Conservation (phyloP, 371 early-diverging fungal species). For the Syncephalastrum monosporum region DNA sequence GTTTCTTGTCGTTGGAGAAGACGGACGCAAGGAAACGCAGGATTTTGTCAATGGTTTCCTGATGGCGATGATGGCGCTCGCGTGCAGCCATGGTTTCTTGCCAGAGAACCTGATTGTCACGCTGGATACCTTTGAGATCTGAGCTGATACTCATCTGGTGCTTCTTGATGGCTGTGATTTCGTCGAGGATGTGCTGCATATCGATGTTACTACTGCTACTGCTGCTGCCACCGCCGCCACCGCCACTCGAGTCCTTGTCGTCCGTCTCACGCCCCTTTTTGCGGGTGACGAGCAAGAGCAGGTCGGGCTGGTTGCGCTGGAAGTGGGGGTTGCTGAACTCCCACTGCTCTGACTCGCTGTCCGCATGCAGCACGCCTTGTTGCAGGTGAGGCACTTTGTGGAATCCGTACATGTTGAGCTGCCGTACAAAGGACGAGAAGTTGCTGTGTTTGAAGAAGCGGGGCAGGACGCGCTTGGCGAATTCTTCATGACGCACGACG, state of each 20-base stretch:
- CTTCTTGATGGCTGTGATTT: conserved; percentile 85
- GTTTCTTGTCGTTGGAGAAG: conserved; percentile 65
- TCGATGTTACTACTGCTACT: conserved; percentile 32
- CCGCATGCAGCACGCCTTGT: conserved; percentile 69
- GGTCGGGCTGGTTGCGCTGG: conserved; percentile 55
- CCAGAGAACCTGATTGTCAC: conserved; percentile 90
- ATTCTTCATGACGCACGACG: conserved; percentile 70
- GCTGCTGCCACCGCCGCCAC: too few relatives aligned
- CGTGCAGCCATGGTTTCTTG: conserved; percentile 73
- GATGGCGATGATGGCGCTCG: conserved; percentile 81
- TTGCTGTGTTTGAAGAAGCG: conserved; percentile 93
- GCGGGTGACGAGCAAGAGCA: conserved; percentile 53
- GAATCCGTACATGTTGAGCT: conserved; percentile 93
- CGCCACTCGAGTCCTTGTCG: conserved; percentile 42
- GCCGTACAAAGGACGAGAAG: conserved; percentile 92
- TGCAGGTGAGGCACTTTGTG: conserved; percentile 82
- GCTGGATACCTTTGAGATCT: conserved; percentile 84
- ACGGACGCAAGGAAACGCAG: conserved; percentile 78
- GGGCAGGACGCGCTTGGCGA: conserved; percentile 84
- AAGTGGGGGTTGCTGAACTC: conserved; percentile 63
- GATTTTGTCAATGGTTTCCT: conserved; percentile 91
- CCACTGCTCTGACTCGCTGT: conserved; percentile 62
- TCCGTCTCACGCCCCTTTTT: conserved; percentile 55
- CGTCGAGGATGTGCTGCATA: conserved; percentile 67
- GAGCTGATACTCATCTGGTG: conserved; percentile 87